Conservation (phyloP, 441 rosid species). For the Mallotus japonicus region DNA sequence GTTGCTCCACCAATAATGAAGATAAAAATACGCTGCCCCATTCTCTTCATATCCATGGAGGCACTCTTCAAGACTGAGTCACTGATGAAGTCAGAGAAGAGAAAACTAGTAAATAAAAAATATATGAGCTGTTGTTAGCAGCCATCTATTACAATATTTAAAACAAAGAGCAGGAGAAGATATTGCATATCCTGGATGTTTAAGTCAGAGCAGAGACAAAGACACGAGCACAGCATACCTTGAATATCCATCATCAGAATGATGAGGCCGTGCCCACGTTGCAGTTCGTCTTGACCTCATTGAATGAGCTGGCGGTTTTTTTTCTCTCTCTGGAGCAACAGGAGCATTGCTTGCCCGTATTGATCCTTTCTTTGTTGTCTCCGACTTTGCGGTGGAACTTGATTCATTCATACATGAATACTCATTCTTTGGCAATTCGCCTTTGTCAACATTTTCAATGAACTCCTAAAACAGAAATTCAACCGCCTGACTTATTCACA, state of each 20-base stretch:
- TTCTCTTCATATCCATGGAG: conserved; percentile 65
- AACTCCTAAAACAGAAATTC: conserved; percentile 59
- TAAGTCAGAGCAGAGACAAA: neutral
- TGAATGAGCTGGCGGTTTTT: conserved; percentile 64
- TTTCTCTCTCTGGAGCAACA: conserved; percentile 33
- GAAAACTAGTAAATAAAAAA: neutral
- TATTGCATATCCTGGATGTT: neutral
- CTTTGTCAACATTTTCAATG: conserved; percentile 65
- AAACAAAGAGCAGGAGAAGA: neutral
- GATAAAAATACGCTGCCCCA: conserved; percentile 85
- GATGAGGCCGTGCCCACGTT: conserved; percentile 77
- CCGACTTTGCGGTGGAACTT: conserved; percentile 41
- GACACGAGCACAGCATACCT: conserved; percentile 42
- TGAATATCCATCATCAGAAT: conserved; percentile 89
- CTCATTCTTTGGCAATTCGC: conserved; percentile 71
- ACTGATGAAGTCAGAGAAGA: conserved; percentile 36
- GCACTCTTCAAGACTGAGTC: conserved; percentile 67
- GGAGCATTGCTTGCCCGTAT: conserved; percentile 38
- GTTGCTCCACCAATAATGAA: conserved; percentile 95
- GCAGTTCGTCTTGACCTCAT: conserved; percentile 92
- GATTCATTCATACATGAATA: conserved; percentile 70
- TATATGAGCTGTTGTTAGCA: neutral
- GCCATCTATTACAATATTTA: neutral
- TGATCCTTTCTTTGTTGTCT: conserved; percentile 38
- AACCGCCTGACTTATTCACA: conserved; percentile 9